These are phyloP conservation scores for Raphanus sativus DNA, from an alignment of 345 rosid genomes.

Conservation along the genomic window DNA sequence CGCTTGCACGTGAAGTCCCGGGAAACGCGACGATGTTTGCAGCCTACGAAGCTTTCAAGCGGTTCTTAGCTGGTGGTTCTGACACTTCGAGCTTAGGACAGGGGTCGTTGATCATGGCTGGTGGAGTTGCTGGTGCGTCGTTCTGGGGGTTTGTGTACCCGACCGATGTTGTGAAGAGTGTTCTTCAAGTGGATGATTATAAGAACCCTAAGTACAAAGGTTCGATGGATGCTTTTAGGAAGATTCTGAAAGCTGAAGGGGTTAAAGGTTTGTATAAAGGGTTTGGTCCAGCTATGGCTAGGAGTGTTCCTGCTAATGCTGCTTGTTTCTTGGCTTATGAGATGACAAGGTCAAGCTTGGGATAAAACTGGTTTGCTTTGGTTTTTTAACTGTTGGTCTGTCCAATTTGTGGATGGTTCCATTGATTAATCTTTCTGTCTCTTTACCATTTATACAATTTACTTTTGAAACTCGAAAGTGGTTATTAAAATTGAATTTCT, in stretches of 20 bases:
- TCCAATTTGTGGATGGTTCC: constrained; percentile 19
- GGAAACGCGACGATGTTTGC: constrained; percentile 96
- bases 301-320: constrained; percentile 97
- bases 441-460: neutral
- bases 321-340: constrained; percentile 97
- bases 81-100: constrained; percentile 89
- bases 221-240: constrained; percentile 67
- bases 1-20: constrained; percentile 88
- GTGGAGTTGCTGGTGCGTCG: constrained; percentile 88
- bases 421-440: constrained; percentile 22
- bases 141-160: constrained; percentile 90
- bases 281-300: constrained; percentile 92
- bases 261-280: constrained; percentile 93
- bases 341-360: constrained; percentile 78
- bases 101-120: constrained; percentile 78
- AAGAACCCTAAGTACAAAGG: constrained; percentile 80
- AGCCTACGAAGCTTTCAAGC: constrained; percentile 78
- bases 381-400: constrained; percentile 20
- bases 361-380: constrained; percentile 39
- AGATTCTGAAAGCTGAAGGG: constrained; percentile 77
- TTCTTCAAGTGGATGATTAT: constrained; percentile 86
- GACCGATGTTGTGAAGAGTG: constrained; percentile 93
- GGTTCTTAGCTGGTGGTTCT: constrained; percentile 74
- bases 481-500: no score
- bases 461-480: no score